Evolutionary conservation across 202 grass and related monocot genomes (phyloP).

Genomic region (Panicum virgatum): DNA sequence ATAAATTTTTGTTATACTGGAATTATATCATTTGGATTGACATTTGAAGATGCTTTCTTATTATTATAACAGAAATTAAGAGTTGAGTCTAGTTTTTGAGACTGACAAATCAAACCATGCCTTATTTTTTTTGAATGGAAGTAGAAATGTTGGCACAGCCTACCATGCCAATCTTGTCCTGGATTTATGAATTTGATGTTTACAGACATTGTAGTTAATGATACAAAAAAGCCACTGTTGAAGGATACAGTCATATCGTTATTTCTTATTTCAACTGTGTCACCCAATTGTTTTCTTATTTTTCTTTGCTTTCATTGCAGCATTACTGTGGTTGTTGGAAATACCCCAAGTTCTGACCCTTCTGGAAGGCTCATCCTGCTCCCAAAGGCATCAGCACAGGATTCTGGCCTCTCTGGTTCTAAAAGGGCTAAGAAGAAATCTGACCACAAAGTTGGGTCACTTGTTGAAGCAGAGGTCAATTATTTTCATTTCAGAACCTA

Average conservation of each 20-base stretch:
- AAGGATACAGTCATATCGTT: background rate
- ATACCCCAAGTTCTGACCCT: constrained; percentile 53
- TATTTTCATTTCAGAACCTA: constrained; percentile 13
- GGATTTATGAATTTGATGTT: background rate
- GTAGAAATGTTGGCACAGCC: background rate
- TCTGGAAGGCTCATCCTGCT: constrained; percentile 80
- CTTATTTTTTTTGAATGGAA: background rate
- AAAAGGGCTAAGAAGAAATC: constrained; percentile 75
- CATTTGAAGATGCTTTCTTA: background rate
- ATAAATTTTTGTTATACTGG: background rate
- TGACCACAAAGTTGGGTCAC: constrained; percentile 65
- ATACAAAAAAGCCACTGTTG: background rate
- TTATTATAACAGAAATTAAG: background rate
- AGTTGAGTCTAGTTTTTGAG: background rate
- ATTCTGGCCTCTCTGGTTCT: constrained; percentile 48
- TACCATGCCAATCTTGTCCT: background rate
- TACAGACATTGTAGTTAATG: background rate
- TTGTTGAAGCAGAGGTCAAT: constrained; percentile 81
- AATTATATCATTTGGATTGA: background rate
- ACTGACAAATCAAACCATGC: background rate
- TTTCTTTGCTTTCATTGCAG: constrained; percentile 46
- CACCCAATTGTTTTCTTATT: constrained; percentile 7
- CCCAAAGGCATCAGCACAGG: constrained; percentile 55
- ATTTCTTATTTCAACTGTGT: background rate
- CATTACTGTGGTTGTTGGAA: constrained; percentile 69